Conservation (phyloP, 768 basidiomycete genomes). For the Suillus decipiens region DNA sequence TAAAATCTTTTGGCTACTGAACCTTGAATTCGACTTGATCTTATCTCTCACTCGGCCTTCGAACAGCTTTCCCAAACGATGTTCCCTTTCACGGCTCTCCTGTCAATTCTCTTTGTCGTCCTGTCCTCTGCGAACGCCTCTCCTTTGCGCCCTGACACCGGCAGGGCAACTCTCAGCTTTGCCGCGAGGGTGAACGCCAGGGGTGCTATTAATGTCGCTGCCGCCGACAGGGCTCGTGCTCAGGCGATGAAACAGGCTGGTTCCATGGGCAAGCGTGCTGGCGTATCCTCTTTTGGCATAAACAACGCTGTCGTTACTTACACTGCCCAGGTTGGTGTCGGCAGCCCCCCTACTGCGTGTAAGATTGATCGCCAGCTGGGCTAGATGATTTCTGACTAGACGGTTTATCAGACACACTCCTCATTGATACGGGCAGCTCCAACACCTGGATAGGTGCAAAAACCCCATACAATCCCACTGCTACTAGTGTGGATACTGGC, state of each 20-base stretch:
- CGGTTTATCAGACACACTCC: constrained; percentile 24
- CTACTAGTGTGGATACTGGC: constrained; percentile 22
- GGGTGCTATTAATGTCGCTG: constrained; percentile 16
- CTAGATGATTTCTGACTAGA: not conserved
- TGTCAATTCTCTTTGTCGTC: constrained; percentile 17
- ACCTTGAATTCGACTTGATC: constrained; percentile 8
- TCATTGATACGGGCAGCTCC: constrained; percentile 36
- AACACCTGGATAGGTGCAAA: constrained; percentile 35
- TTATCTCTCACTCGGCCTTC: not conserved
- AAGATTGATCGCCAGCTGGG: constrained; percentile 1
- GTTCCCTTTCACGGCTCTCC: constrained; percentile 14
- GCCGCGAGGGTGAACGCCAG: constrained; percentile 15
- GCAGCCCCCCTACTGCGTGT: constrained; percentile 30
- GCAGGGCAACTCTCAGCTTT: constrained; percentile 19
- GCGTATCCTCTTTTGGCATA: constrained; percentile 6
- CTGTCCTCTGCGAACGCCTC: constrained; percentile 17
- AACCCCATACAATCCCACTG: constrained; percentile 20
- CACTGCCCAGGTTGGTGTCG: constrained; percentile 30
- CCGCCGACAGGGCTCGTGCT: constrained; percentile 24
- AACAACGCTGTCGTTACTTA: constrained; percentile 29
- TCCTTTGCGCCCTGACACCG: constrained; percentile 11
- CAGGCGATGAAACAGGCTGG: constrained; percentile 12
- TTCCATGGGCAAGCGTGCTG: constrained; percentile 13
- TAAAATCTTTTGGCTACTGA: constrained; percentile 1
- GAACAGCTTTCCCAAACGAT: constrained; percentile 22